Percentiles rank a stretch among this genome's conserved stretches.
phyloP scores from a whole-genome alignment of 352 stramenopile genomes.

The Globisporangium megalacanthum region DNA sequence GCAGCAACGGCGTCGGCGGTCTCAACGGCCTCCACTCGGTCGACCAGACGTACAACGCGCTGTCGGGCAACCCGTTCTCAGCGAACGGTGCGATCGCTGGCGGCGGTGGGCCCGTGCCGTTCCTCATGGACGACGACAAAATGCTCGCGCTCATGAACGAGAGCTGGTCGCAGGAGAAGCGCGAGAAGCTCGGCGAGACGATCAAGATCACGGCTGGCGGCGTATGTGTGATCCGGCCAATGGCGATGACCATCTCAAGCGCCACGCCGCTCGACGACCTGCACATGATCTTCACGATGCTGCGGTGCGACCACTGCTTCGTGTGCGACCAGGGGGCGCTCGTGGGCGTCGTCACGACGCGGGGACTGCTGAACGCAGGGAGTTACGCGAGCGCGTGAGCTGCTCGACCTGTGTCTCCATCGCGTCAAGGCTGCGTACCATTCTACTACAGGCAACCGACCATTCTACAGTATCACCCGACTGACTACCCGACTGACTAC shows the following conservation, averaged over 20 bases:
- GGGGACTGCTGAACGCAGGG: conserved; percentile 54
- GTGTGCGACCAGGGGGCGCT: conserved; percentile 83
- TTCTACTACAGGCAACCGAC: not conserved
- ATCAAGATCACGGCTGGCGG: conserved; percentile 71
- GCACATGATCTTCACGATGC: conserved; percentile 90
- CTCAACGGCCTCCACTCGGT: conserved; percentile 63
- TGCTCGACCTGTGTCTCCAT: not conserved
- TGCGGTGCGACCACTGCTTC: conserved; percentile 84
- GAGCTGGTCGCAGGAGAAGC: conserved; percentile 57
- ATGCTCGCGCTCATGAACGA: conserved; percentile 75
- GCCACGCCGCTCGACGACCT: conserved; percentile 79
- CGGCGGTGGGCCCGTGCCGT: conserved; percentile 31
- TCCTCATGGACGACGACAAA: conserved; percentile 78
- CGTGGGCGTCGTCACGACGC: conserved; percentile 77
- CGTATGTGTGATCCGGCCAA: conserved; percentile 62
- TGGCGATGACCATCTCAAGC: conserved; percentile 78
- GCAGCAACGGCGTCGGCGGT: conserved; percentile 37
- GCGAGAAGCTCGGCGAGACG: conserved; percentile 36
- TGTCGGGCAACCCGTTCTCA: conserved; percentile 25
- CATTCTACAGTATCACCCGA: not conserved
- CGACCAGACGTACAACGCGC: conserved; percentile 62
- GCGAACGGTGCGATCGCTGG: conserved; percentile 11
- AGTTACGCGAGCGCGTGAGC: conserved; percentile 15
- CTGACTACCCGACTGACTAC: not conserved
- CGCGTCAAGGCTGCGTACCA: not conserved